Evolutionary conservation across 805 yeast genomes (phyloP), one percentile per base, ranked within the genome.

Genomic region (Lipomyces spencermartinsiae): DNA sequence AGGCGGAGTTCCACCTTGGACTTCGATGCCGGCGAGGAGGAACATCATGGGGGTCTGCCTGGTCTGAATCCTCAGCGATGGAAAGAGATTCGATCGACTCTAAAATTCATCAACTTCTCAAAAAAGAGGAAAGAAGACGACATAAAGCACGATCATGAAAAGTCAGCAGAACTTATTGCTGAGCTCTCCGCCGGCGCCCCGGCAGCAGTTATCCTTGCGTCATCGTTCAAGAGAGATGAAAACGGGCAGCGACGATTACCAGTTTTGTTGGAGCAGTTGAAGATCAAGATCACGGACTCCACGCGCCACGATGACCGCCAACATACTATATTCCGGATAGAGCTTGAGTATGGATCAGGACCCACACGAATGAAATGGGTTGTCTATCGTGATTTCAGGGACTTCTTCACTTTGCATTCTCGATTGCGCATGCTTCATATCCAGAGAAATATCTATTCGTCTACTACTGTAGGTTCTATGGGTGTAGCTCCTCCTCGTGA

Each of bases 291-390:
- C 4, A 78, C 84, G 55, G 73, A 76, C 12, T 66, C 69, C 16
- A 63, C 71, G 25, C 71, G 71, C 2, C 64, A 71, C 16, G 71
- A 71, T 16, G 88, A 87, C 71, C 65, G 81, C 73, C 62, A 78
- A 78, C 81, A 80, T 60, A 77, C 78, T 65, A 84, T 82, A 63
- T 90, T 85, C 73, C 82, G 85, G 67, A 80, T 95, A n/a, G 91
- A 89, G 60, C 81, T 95, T 58, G 97, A 93, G 76, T 95, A 95
- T 75, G 99, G 98, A 6, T 86, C 93, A 39, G 97, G 97, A 1
- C 85, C 87, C 5, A 86, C 88, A 65, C 80, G 93, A 63, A 80
- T 93, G 73, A 86, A 86, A 73, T 95, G 99, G 99, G 82, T 89
- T 0, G 85, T 95, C 6, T 83, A 86, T 35, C 89, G 89, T 73